Base-by-base conservation (phyloP, 1,284 basidiomycete species). In the Hypsizygus ulmarius region DNA sequence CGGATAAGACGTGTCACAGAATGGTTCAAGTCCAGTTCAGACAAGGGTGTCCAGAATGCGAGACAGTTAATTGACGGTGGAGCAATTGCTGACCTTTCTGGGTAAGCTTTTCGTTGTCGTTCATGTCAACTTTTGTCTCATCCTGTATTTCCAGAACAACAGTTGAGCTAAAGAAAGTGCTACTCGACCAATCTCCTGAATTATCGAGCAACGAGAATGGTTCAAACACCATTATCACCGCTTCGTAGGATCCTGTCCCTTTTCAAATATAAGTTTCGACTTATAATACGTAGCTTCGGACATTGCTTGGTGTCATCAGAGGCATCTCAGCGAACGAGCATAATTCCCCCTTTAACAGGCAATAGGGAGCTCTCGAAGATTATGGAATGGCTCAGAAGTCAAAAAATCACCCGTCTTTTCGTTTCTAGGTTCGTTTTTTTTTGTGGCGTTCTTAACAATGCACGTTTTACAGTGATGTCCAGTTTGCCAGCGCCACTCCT, bases 1-100 rank as follows among this genome's bases (percentile, higher is more conserved):
- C 73, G 87, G 43, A 59, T 84, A 29, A 75, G 84, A 39, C 74
- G 74, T 43, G 77, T 87, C 16, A 74, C 73, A 12, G 76, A 83
- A 56, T 84, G 80, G 80, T 68, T 82, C 25, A 66, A 63, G 45
- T 56, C 54, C 32, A 58, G 55, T 10, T 70, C 74, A 54, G 59
- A 72, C 44, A 47, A 35, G 70, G 73, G 10, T 54, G 77, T 12
- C 55, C 63, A 27, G 58, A 58, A 16, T 65, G 65, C 43, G 10
- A 15, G 2, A 55, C 64, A 38, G 50, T 39, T 61, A 7, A 39
- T 42, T 36, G 18, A 47, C 15, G 37, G 35, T 30, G 19, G 21
- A 43, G 27, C 42, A 45, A 37, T 27, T 36, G 42, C 38, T 30
- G 38, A 49, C 45, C 37, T 57, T 12, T 41, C 39, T 37, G 53